Percentiles rank a stretch among this genome's conserved stretches.
Conservation (phyloP, 140 eudicot species). For the Erigeron philadelphicus region DNA sequence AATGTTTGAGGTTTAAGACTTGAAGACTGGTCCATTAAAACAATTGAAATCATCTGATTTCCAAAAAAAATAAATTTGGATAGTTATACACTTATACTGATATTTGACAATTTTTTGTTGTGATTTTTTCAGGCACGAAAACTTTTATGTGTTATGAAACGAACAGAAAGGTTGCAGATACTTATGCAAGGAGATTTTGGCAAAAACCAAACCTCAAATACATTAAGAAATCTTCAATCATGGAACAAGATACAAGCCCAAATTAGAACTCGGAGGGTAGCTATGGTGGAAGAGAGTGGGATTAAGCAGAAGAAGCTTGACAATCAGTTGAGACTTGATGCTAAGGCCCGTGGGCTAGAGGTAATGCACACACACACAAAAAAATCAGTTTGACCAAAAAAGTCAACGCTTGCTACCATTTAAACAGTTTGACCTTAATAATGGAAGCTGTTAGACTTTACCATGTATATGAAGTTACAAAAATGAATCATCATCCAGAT, state of each 20-base stretch:
- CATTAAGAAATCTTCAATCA: constrained; percentile 68
- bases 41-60: background rate
- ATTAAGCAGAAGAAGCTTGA: constrained; percentile 72
- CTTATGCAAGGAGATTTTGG: constrained; percentile 50
- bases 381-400: background rate
- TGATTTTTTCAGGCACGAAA: constrained; percentile 57
- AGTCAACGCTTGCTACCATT: background rate
- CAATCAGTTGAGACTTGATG: constrained; percentile 69
- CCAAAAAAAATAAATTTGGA: background rate
- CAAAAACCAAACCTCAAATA: constrained; percentile 56
- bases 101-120: background rate
- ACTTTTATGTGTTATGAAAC: constrained; percentile 37
- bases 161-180: constrained; percentile 45
- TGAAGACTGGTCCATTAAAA: background rate
- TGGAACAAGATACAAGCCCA: constrained; percentile 72
- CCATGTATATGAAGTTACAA: too few relatives aligned
- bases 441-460: too few relatives aligned
- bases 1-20: background rate
- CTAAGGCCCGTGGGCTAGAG: constrained; percentile 60
- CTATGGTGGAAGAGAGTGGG: constrained; percentile 65
- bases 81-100: background rate
- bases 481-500: background rate
- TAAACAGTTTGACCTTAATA: background rate
- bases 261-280: constrained; percentile 56
- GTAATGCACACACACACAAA: constrained; percentile 42